Evolutionary conservation across 2,329 filamentous ascomycete species (phyloP), one percentile per base, ranked within the genome.

Genomic region (Cladosporium oxysporum): DNA sequence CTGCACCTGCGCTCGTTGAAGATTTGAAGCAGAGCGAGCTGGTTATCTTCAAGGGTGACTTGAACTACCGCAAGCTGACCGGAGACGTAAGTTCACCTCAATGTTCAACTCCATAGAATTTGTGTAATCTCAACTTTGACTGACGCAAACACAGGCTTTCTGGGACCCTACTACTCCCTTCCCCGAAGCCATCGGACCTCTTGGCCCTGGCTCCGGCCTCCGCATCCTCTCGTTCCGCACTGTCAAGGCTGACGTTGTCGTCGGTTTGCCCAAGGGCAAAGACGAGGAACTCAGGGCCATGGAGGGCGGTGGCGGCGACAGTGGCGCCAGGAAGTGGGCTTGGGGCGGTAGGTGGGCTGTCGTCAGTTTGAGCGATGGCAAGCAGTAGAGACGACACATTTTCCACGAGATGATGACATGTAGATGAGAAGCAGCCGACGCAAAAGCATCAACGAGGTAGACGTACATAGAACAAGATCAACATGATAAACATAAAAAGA

Each of bases 341-440:
- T 98, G 93, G 93, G 91, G 87, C 74, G 94, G 94, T 50, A 97
- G 97, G 79, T 98, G 92, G 91, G 94, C 94, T 6, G 92, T 98
- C n/a, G 89, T 96, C 5, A 93, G 91, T 33, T 92, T 93, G 73
- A 92, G 85, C 55, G 85, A 90, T 71, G 91, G 91, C 0, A 91
- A 91, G 76, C n/a, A 59, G 44, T 64, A 47, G 23, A 33, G 23
- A 6, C 6, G 16, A 16, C 44, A 0, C 7, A 12, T 26, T 21
- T 31, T 31, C 29, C 53, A 57, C 16, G 53, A 14, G 16, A 35
- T 23, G 10, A 57, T 3, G 50, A 29, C 2, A 29, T 31, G 14
- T 28, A 2, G 28, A 31, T 21, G 16, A 31, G 52, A 55, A 21
- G 28, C 16, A 33, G 7, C 23, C 8, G 11, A 33, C 29, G 29